Evolutionary conservation across 2,329 filamentous ascomycete genomes (phyloP).

Genomic region (Fonsecaea multimorphosa): DNA sequence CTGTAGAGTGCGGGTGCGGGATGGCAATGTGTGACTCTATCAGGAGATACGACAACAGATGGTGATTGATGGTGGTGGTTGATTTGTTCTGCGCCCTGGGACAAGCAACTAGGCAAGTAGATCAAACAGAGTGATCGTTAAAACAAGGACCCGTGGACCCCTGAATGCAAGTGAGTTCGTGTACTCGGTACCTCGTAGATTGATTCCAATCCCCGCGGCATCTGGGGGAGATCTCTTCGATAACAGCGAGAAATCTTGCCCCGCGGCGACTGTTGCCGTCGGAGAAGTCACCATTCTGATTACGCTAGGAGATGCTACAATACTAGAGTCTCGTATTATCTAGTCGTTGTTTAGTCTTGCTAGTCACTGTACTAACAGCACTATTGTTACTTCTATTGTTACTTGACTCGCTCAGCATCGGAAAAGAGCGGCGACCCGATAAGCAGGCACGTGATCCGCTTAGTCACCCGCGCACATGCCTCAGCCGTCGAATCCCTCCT

Average conservation of each 20-base stretch:
- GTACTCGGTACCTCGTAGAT: too few species aligned
- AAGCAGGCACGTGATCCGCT: not conserved
- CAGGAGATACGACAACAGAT: not conserved
- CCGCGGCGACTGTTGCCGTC: not conserved
- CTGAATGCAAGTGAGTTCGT: too few species aligned
- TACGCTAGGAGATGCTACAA: too few species aligned
- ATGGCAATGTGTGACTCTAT: not conserved
- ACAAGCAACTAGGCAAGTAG: not conserved
- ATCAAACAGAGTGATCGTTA: not conserved
- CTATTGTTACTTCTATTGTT: too few species aligned
- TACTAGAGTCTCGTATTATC: too few species aligned
- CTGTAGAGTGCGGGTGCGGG: too few species aligned
- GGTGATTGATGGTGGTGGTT: not conserved
- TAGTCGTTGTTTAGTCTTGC: not conserved
- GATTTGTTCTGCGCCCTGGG: not conserved
- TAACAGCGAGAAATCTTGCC: not conserved
- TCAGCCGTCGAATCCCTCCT: not conserved
- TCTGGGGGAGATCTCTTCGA: not conserved
- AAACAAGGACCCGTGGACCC: too few species aligned
- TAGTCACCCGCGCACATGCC: not conserved
- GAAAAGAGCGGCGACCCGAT: too few species aligned
- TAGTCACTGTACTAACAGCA: not conserved
- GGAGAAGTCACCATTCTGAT: not conserved
- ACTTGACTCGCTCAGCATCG: not conserved
- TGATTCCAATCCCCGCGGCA: not conserved